Percentiles rank a stretch among this genome's conserved stretches.
Conservation (phyloP, 176 grass and related monocot genomes). For the Ensete ventricosum region DNA sequence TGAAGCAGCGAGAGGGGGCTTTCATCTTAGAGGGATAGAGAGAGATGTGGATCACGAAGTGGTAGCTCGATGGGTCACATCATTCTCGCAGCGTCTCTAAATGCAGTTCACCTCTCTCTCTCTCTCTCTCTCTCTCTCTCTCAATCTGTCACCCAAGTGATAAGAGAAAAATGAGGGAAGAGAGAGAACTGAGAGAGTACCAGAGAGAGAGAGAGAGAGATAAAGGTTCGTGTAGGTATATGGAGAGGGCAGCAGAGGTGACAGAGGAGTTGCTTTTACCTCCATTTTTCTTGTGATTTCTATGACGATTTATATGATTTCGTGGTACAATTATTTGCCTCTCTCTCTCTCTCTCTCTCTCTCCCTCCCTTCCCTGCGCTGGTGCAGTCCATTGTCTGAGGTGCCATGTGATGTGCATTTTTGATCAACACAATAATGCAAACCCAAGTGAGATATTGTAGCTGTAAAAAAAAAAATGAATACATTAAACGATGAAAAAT, state of each 20-base stretch:
- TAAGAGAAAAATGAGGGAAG: neutral
- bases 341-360: neutral
- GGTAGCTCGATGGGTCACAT: slow-evolving; percentile 20
- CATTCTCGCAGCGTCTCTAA: slow-evolving; percentile 3
- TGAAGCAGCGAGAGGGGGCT: neutral
- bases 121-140: slow-evolving; percentile 4
- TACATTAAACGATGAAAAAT: too few relatives aligned
- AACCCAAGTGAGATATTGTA: too few relatives aligned
- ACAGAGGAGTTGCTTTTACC: too few relatives aligned
- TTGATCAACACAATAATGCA: neutral
- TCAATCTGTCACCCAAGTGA: neutral
- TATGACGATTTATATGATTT: neutral
- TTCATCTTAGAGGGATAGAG: too few relatives aligned
- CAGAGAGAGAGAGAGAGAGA: too few relatives aligned
- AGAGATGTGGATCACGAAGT: neutral
- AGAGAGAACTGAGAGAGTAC: neutral
- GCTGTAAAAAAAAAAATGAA: too few relatives aligned
- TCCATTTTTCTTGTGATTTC: too few relatives aligned
- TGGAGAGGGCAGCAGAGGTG: too few relatives aligned
- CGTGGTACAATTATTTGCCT: neutral
- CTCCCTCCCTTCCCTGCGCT: neutral
- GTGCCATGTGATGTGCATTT: neutral
- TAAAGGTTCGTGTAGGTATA: too few relatives aligned
- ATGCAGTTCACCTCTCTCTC: slow-evolving; percentile 4
- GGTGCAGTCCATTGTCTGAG: neutral